Evolutionary conservation across 177 flowering plant genomes (phyloP), one percentile per base, ranked within the genome.

Genomic region (Vitis hybrid): DNA sequence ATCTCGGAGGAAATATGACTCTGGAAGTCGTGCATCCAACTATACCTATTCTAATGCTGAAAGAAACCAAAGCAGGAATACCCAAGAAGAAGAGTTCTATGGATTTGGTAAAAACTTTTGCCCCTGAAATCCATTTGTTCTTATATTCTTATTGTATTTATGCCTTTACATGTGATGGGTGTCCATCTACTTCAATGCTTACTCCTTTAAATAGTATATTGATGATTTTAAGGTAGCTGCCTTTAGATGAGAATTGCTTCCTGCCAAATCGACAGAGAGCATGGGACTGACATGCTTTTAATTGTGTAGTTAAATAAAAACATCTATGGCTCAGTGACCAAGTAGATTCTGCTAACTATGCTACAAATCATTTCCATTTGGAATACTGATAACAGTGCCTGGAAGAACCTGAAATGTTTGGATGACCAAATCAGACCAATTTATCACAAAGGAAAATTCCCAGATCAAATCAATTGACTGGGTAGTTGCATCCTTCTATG

Each of bases 11-110:
- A 89, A 80, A 60, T 83, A 81, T 78, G 86, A 83, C n/a, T 73
- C 75, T 65, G 85, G 88, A 67, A 78, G 70, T 59, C 70, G 65
- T 0, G 21, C 74, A 59, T 84, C 93, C 48, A 85, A 71, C 66
- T 86, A 72, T 79, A 79, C 90, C 32, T 83, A 78, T 73, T 71
- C 85, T 24, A 48, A 80, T 24, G 53, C 81, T 68, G 84, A 81
- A 77, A 77, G 84, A 74, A 82, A 73, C 71, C 76, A 74, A 68
- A 79, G 80, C 73, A 68, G 70, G 65, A 78, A 62, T 62, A 18
- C 68, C 17, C 79, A 83, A 74, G 88, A 90, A 65, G 98, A 91
- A 79, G 94, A 91, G 9, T 95, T 92, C 77, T 93, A 95, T 76
- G 98, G 98, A 78, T 80, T 95, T 71, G 97, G 99, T 94, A 89